These are phyloP conservation scores for Bondarzewia mesenterica DNA, from an alignment of 1,284 basidiomycete species.

Conservation along the genomic window DNA sequence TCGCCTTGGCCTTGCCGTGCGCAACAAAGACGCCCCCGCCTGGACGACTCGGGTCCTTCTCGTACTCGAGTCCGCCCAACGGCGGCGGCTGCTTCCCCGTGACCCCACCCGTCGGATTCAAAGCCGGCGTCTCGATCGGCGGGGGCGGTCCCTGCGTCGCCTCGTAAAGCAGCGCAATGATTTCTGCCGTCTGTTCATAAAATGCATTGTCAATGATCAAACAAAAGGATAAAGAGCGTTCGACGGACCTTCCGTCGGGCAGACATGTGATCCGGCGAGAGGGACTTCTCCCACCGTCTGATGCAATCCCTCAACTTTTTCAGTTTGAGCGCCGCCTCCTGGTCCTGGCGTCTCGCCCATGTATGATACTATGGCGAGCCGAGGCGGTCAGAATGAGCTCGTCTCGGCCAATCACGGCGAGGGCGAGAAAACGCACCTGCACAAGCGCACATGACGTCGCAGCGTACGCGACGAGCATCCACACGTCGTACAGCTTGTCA, in stretches of 20 bases:
- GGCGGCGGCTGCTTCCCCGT: slow-evolving; percentile 44
- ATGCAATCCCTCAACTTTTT: slow-evolving; percentile 78
- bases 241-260: slow-evolving; percentile 70
- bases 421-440: slow-evolving; percentile 50
- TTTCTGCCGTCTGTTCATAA: slow-evolving; percentile 72
- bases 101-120: slow-evolving; percentile 72
- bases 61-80: slow-evolving; percentile 54
- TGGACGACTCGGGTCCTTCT: slow-evolving; percentile 66
- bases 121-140: slow-evolving; percentile 48
- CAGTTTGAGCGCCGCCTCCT: slow-evolving; percentile 65
- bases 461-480: slow-evolving; percentile 81
- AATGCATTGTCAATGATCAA: slow-evolving; percentile 10
- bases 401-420: not conserved
- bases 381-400: not conserved
- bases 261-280: slow-evolving; percentile 84
- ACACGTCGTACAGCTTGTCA: slow-evolving; percentile 78
- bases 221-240: not conserved
- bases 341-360: slow-evolving; percentile 79
- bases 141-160: slow-evolving; percentile 69
- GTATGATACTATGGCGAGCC: slow-evolving; percentile 69
- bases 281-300: slow-evolving; percentile 72
- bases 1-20: slow-evolving; percentile 40
- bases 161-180: slow-evolving; percentile 88
- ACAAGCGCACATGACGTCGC: slow-evolving; percentile 87
- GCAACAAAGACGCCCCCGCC: slow-evolving; percentile 83